Conservation (phyloP, 495 filamentous ascomycete genomes). For the Xylaria intraflava region DNA sequence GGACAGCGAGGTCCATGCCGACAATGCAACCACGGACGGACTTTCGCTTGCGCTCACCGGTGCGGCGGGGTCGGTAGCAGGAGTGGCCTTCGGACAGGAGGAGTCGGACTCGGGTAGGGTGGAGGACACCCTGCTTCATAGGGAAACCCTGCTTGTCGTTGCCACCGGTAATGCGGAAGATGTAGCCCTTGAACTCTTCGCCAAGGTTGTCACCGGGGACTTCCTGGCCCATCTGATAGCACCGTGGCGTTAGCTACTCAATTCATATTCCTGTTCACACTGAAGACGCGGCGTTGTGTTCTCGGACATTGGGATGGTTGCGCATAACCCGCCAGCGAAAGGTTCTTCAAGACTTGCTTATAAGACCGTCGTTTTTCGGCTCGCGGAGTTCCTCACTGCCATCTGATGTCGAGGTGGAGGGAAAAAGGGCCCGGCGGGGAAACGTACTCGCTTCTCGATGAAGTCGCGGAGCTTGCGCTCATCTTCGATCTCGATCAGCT, state of each 20-base stretch:
- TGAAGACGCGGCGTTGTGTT: not conserved
- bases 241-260: conserved; percentile 24
- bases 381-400: not conserved
- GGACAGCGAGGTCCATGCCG: conserved; percentile 84
- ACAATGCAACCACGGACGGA: conserved; percentile 97
- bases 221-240: conserved; percentile 82
- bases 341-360: not conserved
- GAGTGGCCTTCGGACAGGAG: conserved; percentile 88
- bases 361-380: not conserved
- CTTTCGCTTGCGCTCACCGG: conserved; percentile 98
- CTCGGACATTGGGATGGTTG: not conserved
- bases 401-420: not conserved
- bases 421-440: conserved; percentile 1
- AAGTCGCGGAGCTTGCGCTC: conserved; percentile 68
- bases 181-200: conserved; percentile 98
- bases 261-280: not conserved
- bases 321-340: not conserved
- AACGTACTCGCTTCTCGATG: conserved; percentile 45
- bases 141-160: conserved; percentile 99
- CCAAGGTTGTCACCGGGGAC: conserved; percentile 89
- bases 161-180: conserved; percentile 96
- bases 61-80: conserved; percentile 96
- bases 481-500: conserved; percentile 97
- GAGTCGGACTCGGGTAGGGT: conserved; percentile 94
- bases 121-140: conserved; percentile 99